These are phyloP conservation scores for Litsea cubeba DNA, from an alignment of 164 flowering plant species.

Conservation along the genomic window DNA sequence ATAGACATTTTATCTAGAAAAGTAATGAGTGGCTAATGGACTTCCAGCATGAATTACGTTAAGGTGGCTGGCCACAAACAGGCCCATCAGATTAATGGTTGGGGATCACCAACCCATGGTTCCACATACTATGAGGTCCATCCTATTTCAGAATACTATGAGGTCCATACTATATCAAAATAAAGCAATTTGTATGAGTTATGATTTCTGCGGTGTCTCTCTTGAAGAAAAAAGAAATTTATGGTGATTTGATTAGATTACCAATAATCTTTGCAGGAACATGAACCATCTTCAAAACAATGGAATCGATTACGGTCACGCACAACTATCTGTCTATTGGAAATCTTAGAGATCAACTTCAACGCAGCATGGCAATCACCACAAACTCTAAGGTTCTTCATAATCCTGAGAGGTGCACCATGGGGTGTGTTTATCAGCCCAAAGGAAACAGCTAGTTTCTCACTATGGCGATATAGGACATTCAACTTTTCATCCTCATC, in stretches of 20 bases:
- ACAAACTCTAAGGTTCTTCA: constrained; percentile 70
- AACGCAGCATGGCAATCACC: constrained; percentile 60
- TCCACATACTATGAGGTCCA: no score
- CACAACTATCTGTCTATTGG: constrained; percentile 41
- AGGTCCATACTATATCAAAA: no score
- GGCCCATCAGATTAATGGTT: no score
- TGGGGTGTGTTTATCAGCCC: constrained; percentile 46
- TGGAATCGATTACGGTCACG: constrained; percentile 64
- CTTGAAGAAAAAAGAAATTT: no score
- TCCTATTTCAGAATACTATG: no score
- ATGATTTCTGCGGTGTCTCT: no score
- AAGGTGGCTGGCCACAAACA: no score
- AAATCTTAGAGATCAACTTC: constrained; percentile 42
- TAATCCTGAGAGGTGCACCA: constrained; percentile 46
- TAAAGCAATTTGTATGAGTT: no score
- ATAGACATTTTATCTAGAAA: no score
- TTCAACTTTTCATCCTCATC: constrained; percentile 47
- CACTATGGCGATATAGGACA: constrained; percentile 56
- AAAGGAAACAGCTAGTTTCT: constrained; percentile 53
- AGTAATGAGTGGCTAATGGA: no score
- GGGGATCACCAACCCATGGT: no score
- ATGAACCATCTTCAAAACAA: constrained; percentile 48
- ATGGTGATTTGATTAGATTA: constrained; percentile 9
- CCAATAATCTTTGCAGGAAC: constrained; percentile 65
- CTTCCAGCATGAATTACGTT: no score